phyloP scores from a whole-genome alignment of 202 grass and related monocot genomes.

The Tripidium arundinaceum region DNA sequence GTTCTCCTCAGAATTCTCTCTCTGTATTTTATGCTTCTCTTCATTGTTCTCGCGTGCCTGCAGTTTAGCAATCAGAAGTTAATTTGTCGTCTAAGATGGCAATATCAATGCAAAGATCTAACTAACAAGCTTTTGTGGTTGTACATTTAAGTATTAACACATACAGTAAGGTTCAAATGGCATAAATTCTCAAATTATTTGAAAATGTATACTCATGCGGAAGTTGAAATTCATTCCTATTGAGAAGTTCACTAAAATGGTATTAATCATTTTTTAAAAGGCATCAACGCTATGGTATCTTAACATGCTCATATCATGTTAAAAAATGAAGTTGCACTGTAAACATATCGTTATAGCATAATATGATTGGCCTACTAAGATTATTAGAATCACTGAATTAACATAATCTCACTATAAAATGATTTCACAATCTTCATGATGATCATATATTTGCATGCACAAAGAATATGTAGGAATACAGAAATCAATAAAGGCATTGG shows the following conservation, averaged over 20 bases:
- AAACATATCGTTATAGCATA: conserved; percentile 16
- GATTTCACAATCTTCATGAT: neutral
- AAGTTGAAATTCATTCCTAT: neutral
- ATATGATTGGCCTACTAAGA: neutral
- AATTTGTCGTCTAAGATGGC: conserved; percentile 2
- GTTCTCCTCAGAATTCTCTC: conserved; percentile 57
- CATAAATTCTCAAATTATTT: conserved; percentile 13
- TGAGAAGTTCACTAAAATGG: neutral
- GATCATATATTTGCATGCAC: conserved; percentile 19
- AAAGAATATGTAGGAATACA: conserved; percentile 4
- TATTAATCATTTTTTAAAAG: conserved; percentile 10
- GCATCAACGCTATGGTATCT: conserved; percentile 9
- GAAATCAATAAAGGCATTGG: conserved; percentile 22
- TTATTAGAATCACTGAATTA: neutral
- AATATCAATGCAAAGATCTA: conserved; percentile 12
- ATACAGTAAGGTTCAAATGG: neutral
- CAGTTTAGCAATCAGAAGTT: conserved; percentile 28
- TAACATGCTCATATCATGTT: conserved; percentile 13
- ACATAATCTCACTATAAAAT: conserved; percentile 4
- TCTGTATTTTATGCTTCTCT: conserved; percentile 64
- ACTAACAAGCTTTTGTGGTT: conserved; percentile 6
- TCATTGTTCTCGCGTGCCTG: conserved; percentile 87
- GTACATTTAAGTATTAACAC: conserved; percentile 4
- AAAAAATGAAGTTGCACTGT: neutral
- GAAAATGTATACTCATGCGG: neutral